Evolutionary conservation across 768 basidiomycete genomes (phyloP).

Genomic region (Boletus eberwhitei): DNA sequence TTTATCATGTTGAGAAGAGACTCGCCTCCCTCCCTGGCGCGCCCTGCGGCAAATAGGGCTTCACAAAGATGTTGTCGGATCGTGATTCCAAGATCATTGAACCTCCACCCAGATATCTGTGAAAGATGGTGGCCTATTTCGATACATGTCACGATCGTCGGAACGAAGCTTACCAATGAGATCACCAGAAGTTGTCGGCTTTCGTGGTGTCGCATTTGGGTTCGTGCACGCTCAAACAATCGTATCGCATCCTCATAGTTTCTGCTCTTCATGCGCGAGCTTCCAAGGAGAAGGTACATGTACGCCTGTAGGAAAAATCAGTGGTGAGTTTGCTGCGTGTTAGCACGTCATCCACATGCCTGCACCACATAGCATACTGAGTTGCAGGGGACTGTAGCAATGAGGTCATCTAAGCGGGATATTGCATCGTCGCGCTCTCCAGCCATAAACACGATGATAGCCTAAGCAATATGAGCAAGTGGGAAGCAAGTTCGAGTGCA

Average conservation of each 20-base stretch:
- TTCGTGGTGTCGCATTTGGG: neutral
- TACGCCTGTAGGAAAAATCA: neutral
- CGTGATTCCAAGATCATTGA: neutral
- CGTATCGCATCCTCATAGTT: neutral
- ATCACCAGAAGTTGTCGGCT: neutral
- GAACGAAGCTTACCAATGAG: neutral
- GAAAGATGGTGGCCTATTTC: neutral
- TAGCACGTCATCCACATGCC: neutral
- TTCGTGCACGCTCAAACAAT: neutral
- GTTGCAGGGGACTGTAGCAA: neutral
- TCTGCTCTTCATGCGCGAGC: neutral
- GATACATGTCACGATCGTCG: neutral
- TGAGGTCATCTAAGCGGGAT: neutral
- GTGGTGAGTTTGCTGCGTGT: neutral
- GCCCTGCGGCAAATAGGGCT: neutral
- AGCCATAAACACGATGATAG: neutral
- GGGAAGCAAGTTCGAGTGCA: neutral
- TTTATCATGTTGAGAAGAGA: neutral
- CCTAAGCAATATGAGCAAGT: neutral
- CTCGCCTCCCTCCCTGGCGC: neutral
- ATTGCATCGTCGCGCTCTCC: neutral
- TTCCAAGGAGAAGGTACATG: neutral
- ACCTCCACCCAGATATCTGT: neutral
- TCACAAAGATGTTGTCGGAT: neutral
- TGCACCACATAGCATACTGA: neutral